A percentile compares a stretch with the other conserved stretches of the same genome.
Conservation (phyloP, 1,284 basidiomycete genomes). For the Stygiomarasmius scandens region DNA sequence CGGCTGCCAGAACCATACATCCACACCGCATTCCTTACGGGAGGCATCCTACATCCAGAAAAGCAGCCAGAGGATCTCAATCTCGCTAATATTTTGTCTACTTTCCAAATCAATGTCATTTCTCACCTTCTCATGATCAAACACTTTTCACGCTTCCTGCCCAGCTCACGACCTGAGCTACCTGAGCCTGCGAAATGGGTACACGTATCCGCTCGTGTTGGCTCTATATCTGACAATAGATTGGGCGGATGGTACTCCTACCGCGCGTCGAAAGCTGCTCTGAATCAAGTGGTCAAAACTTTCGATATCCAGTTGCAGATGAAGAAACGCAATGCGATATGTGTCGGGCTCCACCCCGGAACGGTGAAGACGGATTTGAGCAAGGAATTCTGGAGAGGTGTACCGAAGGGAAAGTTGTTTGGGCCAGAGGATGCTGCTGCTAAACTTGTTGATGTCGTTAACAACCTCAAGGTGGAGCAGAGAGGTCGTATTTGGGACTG, state of each 20-base stretch:
- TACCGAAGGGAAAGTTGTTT: constrained; percentile 50
- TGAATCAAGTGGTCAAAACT: constrained; percentile 74
- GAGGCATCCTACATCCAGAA: constrained; percentile 59
- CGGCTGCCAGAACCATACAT: constrained; percentile 38
- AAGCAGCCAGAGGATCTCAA: constrained; percentile 58
- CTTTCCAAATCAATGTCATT: constrained; percentile 60
- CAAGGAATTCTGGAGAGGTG: constrained; percentile 47
- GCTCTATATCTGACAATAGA: constrained; percentile 63
- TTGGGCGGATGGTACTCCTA: constrained; percentile 77
- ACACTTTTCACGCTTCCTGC: constrained; percentile 62
- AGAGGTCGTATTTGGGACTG: constrained; percentile 75
- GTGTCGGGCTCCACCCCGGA: constrained; percentile 61
- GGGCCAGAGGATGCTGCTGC: constrained; percentile 63
- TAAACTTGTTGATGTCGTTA: constrained; percentile 60
- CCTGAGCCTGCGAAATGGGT: constrained; percentile 55
- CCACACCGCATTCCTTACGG: constrained; percentile 58
- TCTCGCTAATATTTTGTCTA: constrained; percentile 43
- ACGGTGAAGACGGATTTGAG: constrained; percentile 65
- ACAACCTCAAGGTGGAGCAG: constrained; percentile 45
- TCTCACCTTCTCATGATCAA: constrained; percentile 66
- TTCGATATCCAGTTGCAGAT: constrained; percentile 66
- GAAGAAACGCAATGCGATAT: constrained; percentile 56
- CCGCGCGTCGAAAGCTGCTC: constrained; percentile 72
- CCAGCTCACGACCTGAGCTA: constrained; percentile 25
- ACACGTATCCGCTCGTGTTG: constrained; percentile 64